phyloP scores from a whole-genome alignment of 345 rosid genomes.

The Populus davidiana region DNA sequence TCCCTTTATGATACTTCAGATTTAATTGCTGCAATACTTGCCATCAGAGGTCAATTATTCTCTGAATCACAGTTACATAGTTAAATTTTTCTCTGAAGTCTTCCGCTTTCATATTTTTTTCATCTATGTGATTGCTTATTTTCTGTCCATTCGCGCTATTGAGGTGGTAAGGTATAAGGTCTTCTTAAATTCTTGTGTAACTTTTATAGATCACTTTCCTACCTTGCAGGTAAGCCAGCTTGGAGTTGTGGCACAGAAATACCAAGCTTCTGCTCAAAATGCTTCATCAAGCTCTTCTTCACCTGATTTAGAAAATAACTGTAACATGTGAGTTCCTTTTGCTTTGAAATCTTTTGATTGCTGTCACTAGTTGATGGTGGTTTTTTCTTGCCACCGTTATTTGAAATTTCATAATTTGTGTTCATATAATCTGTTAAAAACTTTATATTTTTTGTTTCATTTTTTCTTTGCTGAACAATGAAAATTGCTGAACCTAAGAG shows the following conservation, averaged over 20 bases:
- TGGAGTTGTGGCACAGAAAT: constrained; percentile 82
- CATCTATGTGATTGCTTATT: neutral
- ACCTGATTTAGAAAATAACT: constrained; percentile 76
- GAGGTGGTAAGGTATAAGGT: neutral
- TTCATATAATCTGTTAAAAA: neutral
- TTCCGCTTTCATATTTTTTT: neutral
- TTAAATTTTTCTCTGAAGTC: neutral
- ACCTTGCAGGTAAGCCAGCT: constrained; percentile 79
- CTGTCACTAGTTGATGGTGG: neutral
- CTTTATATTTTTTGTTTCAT: neutral
- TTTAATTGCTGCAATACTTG: neutral
- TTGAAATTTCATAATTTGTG: neutral
- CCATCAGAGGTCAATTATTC: neutral
- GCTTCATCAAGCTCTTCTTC: constrained; percentile 70
- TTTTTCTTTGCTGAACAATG: neutral
- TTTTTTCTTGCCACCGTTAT: too few species aligned
- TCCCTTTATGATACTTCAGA: neutral
- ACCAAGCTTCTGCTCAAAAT: constrained; percentile 83
- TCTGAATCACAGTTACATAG: neutral
- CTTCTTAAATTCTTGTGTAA: neutral
- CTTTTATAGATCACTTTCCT: too few species aligned
- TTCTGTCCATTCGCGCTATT: neutral
- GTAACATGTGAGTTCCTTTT: constrained; percentile 63
- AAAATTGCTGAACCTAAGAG: neutral
- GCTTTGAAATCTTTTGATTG: neutral